Evolutionary conservation across 2,329 filamentous ascomycete species (phyloP), one percentile per base, ranked within the genome.

Genomic region (Didymella segeticola): DNA sequence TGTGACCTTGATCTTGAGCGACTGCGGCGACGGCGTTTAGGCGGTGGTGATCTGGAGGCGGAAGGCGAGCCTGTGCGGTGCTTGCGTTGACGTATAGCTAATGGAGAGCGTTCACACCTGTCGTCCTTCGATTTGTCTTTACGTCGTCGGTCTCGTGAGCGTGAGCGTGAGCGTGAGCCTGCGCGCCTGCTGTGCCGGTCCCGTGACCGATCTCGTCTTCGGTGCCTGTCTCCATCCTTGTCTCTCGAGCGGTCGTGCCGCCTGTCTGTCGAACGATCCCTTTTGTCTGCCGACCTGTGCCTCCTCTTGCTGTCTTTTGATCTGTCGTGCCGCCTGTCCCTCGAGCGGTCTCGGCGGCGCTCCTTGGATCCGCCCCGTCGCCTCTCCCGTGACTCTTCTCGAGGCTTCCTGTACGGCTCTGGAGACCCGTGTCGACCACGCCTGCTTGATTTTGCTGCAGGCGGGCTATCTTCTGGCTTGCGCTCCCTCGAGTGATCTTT

Each of bases 1-100:
- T 77, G 71, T 49, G 79, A 77, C 22, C 81, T 78, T 46, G 70
- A 68, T 26, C 54, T 63, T 34, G 61, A 66, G 51, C 62, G 57
- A 33, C 51, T 70, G 26, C 62, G 68, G 37, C 69, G 70, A 36
- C 63, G 67, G 47, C 71, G 73, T 52, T 75, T 78, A 12, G 67
- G 67, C 19, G 66, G 59, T 20, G 67, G 68, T 15, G 66, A 68
- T 8, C 55, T 52, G 1, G 69, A 69, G 15, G 54, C 54, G n/a
- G 66, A 67, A 8, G 59, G 61, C 19, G 70, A 72, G 48, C 54
- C 63, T 19, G 61, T 55, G 39, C 60, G 70, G 34, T 60, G 65
- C 34, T 62, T 67, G 43, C 58, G 60, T 36, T 60, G 60, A 43
- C 66, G 65, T 30, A 60, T 52, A 20, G 62, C 62, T n/a, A 62